Conservation (phyloP, 306 rosid species). For the Vicia villosa region DNA sequence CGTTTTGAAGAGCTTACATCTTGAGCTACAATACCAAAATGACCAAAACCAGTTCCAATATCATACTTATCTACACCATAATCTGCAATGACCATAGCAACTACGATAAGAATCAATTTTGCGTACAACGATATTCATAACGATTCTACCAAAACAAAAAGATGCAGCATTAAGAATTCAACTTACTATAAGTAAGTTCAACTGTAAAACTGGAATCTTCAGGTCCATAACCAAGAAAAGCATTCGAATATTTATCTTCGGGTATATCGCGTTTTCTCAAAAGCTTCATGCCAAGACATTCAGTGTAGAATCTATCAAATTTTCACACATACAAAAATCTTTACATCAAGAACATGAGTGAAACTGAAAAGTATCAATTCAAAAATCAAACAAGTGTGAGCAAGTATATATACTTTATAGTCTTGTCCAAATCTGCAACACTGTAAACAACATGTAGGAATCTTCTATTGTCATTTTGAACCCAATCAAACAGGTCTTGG, state of each 20-base stretch:
- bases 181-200: conserved; percentile 90
- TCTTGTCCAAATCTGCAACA: conserved; percentile 79
- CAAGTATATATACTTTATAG: conserved; percentile 62
- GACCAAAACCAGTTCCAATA: conserved; percentile 88
- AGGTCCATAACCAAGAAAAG: conserved; percentile 94
- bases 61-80: conserved; percentile 83
- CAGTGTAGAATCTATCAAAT: conserved; percentile 76
- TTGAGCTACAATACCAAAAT: conserved; percentile 81
- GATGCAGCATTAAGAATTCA: conserved; percentile 22
- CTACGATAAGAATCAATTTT: conserved; percentile 8
- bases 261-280: conserved; percentile 89
- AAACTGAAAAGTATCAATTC: too few relatives aligned
- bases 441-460: conserved; percentile 85
- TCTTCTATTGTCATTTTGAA: conserved; percentile 71
- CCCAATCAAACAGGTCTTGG: conserved; percentile 76
- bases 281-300: conserved; percentile 90
- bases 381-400: neutral
- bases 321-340: neutral
- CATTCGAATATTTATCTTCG: conserved; percentile 83
- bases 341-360: too few relatives aligned
- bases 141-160: neutral
- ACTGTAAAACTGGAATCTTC: conserved; percentile 84
- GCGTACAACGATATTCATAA: neutral
- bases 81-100: conserved; percentile 52
- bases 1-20: conserved; percentile 64